Base-by-base conservation (phyloP, 2,329 filamentous ascomycete species). In the Ophiostoma himal-ulmi region DNA sequence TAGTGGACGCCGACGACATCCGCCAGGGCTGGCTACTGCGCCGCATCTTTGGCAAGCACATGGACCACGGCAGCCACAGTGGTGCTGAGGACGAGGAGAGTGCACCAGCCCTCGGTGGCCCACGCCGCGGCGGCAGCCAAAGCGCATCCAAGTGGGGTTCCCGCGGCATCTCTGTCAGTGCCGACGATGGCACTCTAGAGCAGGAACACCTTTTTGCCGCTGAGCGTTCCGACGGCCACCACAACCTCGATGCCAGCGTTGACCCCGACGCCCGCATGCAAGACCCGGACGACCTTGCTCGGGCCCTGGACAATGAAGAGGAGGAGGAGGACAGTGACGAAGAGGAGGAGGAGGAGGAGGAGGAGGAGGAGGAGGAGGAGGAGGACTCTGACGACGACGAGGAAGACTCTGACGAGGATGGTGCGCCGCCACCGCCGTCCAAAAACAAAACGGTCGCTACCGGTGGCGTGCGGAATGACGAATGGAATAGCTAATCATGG, bases 1-100 rank as follows among this genome's bases (percentile, higher is more conserved):
- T 97, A 22, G 92, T 98, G 17, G 94, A 98, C 77, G 90, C 90
- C 4, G 94, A 97, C 74, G 94, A 98, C 78, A 83, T 96, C 77
- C 86, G 89, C 73, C 89, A 92, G 70, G 92, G 93, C 73, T 97
- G 93, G 89, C 83, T 98, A 37, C 86, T 97, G 11, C 87, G 87
- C 74, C 87, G 89, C 68, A 88, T 97, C 74, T 89, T 96, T 72
- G 92, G 91, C 70, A 85, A 84, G 81, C 79, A 83, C 74, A 79
- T 83, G 37, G 81, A 84, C 69, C 78, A 81, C n/a, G 80, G 82
- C n/a, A 83, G 84, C 2, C 83, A 81, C 26, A 80, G 84, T 5
- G 83, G 84, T 4, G 84, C 81, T 68, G 82, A 87, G 13, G 67
- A 68, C 22, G 88, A 90, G 75, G 88, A 90, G 77, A 85, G 83